Percentiles rank a stretch among this genome's conserved stretches.
phyloP scores from a whole-genome alignment of 1,284 basidiomycete species.

The Trichosporon inkin region DNA sequence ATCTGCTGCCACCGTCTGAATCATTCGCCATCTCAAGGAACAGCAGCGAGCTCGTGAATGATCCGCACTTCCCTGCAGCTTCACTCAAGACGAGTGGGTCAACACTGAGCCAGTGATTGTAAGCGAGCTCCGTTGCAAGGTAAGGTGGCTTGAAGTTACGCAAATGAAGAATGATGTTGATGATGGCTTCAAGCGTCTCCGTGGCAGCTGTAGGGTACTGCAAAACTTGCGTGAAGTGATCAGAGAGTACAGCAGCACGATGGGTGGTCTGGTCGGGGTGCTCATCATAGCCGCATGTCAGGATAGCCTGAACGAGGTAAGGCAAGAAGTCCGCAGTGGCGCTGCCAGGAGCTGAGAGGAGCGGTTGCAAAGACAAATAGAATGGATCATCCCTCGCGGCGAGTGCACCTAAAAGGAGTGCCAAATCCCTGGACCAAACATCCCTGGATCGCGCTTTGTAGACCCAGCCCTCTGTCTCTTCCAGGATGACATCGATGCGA shows the following conservation, averaged over 20 bases:
- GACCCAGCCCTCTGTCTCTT: slow-evolving; percentile 20
- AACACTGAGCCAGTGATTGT: slow-evolving; percentile 79
- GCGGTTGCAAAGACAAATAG: slow-evolving; percentile 62
- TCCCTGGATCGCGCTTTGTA: slow-evolving; percentile 16
- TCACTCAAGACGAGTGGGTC: slow-evolving; percentile 68
- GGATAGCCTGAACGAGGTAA: slow-evolving; percentile 65
- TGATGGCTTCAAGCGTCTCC: slow-evolving; percentile 55
- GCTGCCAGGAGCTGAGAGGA: slow-evolving; percentile 57
- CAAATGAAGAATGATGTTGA: slow-evolving; percentile 75
- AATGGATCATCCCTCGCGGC: slow-evolving; percentile 59
- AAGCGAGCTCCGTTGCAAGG: slow-evolving; percentile 57
- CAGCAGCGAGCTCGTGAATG: slow-evolving; percentile 81
- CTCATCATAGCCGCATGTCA: slow-evolving; percentile 50
- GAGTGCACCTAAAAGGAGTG: slow-evolving; percentile 60
- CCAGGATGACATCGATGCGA: slow-evolving; percentile 4
- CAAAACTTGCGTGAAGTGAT: slow-evolving; percentile 58
- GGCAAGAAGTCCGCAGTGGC: slow-evolving; percentile 68
- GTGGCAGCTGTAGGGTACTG: slow-evolving; percentile 21
- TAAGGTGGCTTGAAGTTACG: slow-evolving; percentile 60
- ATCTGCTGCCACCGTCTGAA: slow-evolving; percentile 27
- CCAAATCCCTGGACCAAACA: slow-evolving; percentile 64
- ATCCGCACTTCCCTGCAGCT: slow-evolving; percentile 70
- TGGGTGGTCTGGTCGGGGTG: slow-evolving; percentile 5
- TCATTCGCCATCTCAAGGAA: slow-evolving; percentile 80
- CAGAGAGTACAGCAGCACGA: slow-evolving; percentile 53